Evolutionary conservation across 208 protist genomes (phyloP).

Genomic region (Leishmania tropica): DNA sequence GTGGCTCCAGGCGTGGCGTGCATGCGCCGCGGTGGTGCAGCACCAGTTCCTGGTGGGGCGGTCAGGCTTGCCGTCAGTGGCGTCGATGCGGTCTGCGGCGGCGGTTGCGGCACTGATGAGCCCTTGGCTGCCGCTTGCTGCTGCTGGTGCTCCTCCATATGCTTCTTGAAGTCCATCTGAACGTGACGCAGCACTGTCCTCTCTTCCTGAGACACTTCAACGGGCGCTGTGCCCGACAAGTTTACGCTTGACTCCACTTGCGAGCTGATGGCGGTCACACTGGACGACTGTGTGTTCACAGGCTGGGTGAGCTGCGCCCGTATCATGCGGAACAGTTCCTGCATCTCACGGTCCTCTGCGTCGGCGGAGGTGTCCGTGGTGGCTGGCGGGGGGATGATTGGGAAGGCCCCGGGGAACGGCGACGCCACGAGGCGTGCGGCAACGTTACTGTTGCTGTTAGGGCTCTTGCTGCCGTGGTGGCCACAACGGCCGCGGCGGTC

Average conservation of each 20-base stretch:
- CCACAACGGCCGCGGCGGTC: background rate
- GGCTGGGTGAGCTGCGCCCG: constrained; percentile 29
- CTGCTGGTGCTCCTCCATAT: constrained; percentile 26
- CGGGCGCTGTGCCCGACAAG: constrained; percentile 14
- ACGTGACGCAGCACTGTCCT: constrained; percentile 51
- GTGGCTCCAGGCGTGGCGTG: constrained; percentile 1
- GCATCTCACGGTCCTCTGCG: constrained; percentile 44
- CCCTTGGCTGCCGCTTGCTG: background rate
- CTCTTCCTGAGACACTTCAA: constrained; percentile 60
- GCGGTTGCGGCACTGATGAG: constrained; percentile 2
- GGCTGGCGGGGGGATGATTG: constrained; percentile 35
- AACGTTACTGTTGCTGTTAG: background rate
- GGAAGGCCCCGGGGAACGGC: constrained; percentile 45
- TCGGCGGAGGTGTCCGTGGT: constrained; percentile 18
- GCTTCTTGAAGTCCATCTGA: constrained; percentile 48
- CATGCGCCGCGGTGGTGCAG: background rate
- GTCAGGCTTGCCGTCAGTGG: constrained; percentile 11
- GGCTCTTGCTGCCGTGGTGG: background rate
- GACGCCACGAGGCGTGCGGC: constrained; percentile 31
- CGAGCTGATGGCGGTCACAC: background rate
- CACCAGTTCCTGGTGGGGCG: background rate
- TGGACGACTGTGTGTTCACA: background rate
- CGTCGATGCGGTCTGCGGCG: constrained; percentile 25
- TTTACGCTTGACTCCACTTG: background rate
- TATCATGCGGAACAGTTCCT: constrained; percentile 38